phyloP scores from a whole-genome alignment of 2,329 filamentous ascomycete genomes.

The Zymoseptoria brevis region DNA sequence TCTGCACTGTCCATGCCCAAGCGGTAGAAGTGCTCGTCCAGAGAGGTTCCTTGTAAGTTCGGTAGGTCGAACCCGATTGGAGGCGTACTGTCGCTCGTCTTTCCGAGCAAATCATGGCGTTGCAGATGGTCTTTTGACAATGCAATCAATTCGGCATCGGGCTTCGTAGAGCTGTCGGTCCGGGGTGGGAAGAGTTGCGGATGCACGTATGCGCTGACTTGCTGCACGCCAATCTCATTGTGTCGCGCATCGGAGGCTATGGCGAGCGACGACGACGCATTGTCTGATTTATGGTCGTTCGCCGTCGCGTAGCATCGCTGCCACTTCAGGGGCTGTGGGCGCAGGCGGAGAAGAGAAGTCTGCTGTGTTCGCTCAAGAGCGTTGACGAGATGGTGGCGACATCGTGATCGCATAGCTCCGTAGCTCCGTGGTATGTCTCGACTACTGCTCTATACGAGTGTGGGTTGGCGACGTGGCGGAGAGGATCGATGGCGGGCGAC shows the following conservation, averaged over 20 bases:
- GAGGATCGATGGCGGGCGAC: not conserved
- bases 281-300: constrained; percentile 3
- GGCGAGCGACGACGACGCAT: constrained; percentile 15
- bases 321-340: constrained; percentile 22
- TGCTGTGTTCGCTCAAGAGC: constrained; percentile 30
- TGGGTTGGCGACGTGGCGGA: not conserved
- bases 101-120: constrained; percentile 80
- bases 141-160: constrained; percentile 69
- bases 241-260: constrained; percentile 55
- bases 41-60: constrained; percentile 63
- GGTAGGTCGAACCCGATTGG: constrained; percentile 86
- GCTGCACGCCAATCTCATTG: constrained; percentile 92
- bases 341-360: constrained; percentile 28
- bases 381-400: constrained; percentile 23
- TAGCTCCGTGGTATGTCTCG: not conserved
- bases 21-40: constrained; percentile 92
- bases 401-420: constrained; percentile 27
- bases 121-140: constrained; percentile 74
- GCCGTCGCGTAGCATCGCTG: constrained; percentile 20
- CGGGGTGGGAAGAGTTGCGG: constrained; percentile 64
- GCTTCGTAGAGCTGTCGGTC: constrained; percentile 47
- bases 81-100: constrained; percentile 65
- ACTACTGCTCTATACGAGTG: not conserved
- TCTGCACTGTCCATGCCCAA: constrained; percentile 81
- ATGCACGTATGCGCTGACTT: constrained; percentile 77